These are phyloP conservation scores for Haplosporangium sp. DNA, from an alignment of 371 early-diverging fungal genomes.

Conservation along the genomic window DNA sequence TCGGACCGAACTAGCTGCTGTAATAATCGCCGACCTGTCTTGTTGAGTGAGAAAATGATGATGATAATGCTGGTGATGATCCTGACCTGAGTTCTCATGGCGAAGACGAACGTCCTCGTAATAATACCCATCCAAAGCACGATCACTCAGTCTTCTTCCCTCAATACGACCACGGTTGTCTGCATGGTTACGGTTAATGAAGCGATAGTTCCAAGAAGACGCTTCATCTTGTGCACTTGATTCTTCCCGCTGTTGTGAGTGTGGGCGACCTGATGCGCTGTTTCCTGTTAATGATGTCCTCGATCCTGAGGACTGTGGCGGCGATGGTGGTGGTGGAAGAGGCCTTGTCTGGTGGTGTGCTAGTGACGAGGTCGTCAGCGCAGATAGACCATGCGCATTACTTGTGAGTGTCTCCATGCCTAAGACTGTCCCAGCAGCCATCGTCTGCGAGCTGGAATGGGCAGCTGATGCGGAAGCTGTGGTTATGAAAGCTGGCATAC, in stretches of 20 bases:
- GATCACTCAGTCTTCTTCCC: neutral
- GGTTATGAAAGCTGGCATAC: neutral
- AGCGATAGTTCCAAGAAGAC: slow-evolving; percentile 10
- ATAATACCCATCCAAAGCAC: slow-evolving; percentile 6
- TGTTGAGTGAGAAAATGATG: neutral
- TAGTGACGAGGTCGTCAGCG: neutral
- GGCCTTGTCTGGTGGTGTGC: neutral
- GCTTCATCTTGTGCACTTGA: neutral
- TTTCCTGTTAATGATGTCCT: neutral
- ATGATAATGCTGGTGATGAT: slow-evolving; percentile 9
- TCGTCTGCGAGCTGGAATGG: neutral
- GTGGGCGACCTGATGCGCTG: neutral
- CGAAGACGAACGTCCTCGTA: slow-evolving; percentile 16
- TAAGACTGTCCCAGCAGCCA: neutral
- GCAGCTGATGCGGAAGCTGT: slow-evolving; percentile 1
- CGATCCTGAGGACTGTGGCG: neutral
- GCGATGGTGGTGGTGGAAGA: neutral
- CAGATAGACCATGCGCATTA: neutral
- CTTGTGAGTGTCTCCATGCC: too few species aligned
- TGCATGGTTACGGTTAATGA: slow-evolving; percentile 11
- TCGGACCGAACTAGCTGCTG: too few species aligned
- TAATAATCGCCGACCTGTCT: too few species aligned
- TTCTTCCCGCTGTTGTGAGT: neutral
- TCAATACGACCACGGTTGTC: slow-evolving; percentile 9
- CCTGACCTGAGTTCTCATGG: neutral